A percentile compares a stretch with the other conserved stretches of the same genome.
These are phyloP conservation scores for Globisporangium apiculatum DNA, from an alignment of 352 stramenopile genomes.

Conservation along the genomic window DNA sequence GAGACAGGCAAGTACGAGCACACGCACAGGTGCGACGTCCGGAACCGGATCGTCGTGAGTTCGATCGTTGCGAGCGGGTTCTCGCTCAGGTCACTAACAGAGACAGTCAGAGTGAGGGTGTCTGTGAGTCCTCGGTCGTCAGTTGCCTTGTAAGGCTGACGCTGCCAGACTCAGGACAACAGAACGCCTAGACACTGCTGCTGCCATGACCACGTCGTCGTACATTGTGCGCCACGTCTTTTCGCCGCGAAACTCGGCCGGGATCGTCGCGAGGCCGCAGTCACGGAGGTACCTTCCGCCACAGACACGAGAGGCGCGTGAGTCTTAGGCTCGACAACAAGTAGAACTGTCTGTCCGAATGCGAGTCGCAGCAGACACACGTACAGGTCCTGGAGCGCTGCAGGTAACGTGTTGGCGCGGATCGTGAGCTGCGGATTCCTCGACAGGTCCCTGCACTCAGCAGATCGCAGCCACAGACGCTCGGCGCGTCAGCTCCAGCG, in stretches of 20 bases:
- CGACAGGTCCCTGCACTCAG: constrained; percentile 8
- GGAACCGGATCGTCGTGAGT: constrained; percentile 10
- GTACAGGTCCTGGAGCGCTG: constrained; percentile 10
- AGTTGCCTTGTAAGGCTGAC: too few relatives aligned
- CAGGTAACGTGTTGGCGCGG: constrained; percentile 12
- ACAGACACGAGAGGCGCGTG: not conserved
- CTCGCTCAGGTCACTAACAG: constrained; percentile 11
- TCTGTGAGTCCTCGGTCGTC: not conserved
- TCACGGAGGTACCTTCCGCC: constrained; percentile 5
- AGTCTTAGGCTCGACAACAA: not conserved
- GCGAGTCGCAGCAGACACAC: not conserved
- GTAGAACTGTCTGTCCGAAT: not conserved
- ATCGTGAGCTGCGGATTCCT: constrained; percentile 7
- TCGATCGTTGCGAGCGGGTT: constrained; percentile 10
- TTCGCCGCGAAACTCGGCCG: constrained; percentile 13
- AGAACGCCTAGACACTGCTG: too few relatives aligned
- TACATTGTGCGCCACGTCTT: constrained; percentile 14
- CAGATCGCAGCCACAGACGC: not conserved
- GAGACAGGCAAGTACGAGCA: not conserved
- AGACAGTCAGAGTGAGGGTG: not conserved
- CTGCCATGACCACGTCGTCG: not conserved
- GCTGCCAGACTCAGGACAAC: too few relatives aligned
- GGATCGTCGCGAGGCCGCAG: constrained; percentile 6
- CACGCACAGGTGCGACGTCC: constrained; percentile 9
- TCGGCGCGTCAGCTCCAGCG: too few relatives aligned